Evolutionary conservation across 495 filamentous ascomycete species (phyloP).

Genomic region (Talaromyces ruber): DNA sequence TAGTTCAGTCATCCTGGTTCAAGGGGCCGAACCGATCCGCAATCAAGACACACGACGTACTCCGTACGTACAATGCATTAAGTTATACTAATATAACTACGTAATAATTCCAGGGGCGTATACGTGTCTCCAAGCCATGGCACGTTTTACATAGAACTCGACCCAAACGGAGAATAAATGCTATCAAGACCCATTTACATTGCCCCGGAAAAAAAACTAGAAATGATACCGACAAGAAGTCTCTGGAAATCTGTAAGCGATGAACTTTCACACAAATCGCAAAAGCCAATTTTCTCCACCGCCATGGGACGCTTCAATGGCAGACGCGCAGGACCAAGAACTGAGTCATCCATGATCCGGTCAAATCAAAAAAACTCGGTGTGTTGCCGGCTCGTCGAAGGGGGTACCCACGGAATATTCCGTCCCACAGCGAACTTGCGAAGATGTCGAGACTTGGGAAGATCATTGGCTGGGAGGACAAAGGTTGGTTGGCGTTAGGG

Average conservation of each 20-base stretch:
- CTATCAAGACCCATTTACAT: not conserved
- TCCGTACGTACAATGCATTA: not conserved
- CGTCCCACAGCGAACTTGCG: not conserved
- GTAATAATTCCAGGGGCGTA: not conserved
- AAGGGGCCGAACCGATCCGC: not conserved
- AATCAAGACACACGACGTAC: not conserved
- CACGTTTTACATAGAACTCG: not conserved
- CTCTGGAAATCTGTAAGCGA: not conserved
- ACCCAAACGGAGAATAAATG: not conserved
- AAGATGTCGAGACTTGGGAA: not conserved
- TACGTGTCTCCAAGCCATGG: not conserved
- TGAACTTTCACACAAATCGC: not conserved
- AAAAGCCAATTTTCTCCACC: not conserved
- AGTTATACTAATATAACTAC: too few relatives aligned
- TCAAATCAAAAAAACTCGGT: not conserved
- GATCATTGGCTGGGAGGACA: not conserved
- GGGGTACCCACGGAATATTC: not conserved
- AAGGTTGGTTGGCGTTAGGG: not conserved
- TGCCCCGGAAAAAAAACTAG: not conserved
- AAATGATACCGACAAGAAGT: not conserved
- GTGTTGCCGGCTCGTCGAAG: not conserved
- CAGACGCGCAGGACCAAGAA: not conserved
- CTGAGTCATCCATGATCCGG: too few relatives aligned
- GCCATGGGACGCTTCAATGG: too few relatives aligned
- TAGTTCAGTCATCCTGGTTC: not conserved